phyloP scores from a whole-genome alignment of 352 stramenopile genomes.

The Phytopythium boreale region DNA sequence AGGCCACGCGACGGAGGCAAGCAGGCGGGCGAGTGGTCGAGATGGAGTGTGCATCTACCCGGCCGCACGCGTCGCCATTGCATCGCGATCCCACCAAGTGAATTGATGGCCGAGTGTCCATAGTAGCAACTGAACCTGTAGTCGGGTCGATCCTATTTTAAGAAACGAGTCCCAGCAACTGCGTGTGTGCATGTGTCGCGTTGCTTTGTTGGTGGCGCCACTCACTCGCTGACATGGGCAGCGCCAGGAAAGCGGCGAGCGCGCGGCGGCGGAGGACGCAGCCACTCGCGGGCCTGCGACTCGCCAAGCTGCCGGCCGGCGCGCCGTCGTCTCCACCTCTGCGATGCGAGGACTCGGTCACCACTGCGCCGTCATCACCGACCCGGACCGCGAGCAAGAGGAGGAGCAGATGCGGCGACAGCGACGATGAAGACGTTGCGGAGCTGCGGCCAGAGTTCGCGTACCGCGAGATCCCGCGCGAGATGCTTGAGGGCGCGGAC shows the following conservation, averaged over 20 bases:
- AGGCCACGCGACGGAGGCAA: too few species aligned
- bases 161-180: neutral
- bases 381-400: neutral
- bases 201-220: neutral
- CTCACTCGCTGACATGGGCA: neutral
- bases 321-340: neutral
- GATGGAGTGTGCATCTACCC: neutral
- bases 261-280: neutral
- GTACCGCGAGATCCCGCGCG: constrained; percentile 62
- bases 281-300: constrained; percentile 17
- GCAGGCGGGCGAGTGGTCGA: neutral
- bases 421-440: constrained; percentile 12
- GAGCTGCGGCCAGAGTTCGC: constrained; percentile 44
- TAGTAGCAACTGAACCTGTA: neutral
- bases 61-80: neutral
- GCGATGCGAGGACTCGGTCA: neutral
- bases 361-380: neutral
- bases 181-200: neutral
- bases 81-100: neutral
- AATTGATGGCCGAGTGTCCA: constrained; percentile 1
- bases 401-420: neutral
- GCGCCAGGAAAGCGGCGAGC: neutral
- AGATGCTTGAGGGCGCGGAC: constrained; percentile 52
- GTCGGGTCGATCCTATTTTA: constrained; percentile 4
- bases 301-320: constrained; percentile 29